Evolutionary conservation across 1,139 yeast genomes (phyloP), one percentile per base, ranked within the genome.

Genomic region (Protomyces inouyei): DNA sequence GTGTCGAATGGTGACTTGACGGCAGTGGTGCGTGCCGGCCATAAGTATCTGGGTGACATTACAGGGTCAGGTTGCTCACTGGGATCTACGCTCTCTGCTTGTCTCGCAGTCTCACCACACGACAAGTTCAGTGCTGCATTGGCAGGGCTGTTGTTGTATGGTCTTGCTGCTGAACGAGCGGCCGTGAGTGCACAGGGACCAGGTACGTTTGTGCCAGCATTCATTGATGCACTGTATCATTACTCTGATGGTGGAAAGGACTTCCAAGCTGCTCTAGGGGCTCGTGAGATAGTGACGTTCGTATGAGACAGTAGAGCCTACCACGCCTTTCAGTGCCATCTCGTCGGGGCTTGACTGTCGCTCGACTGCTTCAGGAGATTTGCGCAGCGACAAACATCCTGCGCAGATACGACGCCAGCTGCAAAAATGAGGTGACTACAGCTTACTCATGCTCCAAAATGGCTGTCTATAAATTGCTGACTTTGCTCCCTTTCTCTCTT

Each of bases 41-140:
- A 85, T 69, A 75, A 78, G 21, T 72, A 85, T 54, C 86, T 91
- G 87, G 87, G 88, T 0, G 73, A 77, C 14, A 82, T 91, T n/a
- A 91, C 97, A 0, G 97, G 96, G 0, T 81, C 95, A 1, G 98
- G 97, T 0, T 92, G 97, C 69, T 83, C 93, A 0, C 77, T 90
- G 56, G 96, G 96, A 0, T 85, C 93, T 60, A 81, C 84, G 0
- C 83, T 90, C 64, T 85, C 88, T 0, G 79, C 88, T 0, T 82
- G 79, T 69, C 72, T 85, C 8, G 85, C 85, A 3, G 82, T 85
- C 2, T 72, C 75, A 48, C 69, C 70, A 4, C 77, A 78, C 0
- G 76, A 75, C 40, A 73, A 81, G 1, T 82, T 78, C 67, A 73
- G 74, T 8, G 85, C 88, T 0, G 82, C 84, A 0, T 78, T 80